Percentiles rank a stretch among this genome's conserved stretches.
Conservation (phyloP, 164 flowering plant species). For the Magnolia kwangsiensis region DNA sequence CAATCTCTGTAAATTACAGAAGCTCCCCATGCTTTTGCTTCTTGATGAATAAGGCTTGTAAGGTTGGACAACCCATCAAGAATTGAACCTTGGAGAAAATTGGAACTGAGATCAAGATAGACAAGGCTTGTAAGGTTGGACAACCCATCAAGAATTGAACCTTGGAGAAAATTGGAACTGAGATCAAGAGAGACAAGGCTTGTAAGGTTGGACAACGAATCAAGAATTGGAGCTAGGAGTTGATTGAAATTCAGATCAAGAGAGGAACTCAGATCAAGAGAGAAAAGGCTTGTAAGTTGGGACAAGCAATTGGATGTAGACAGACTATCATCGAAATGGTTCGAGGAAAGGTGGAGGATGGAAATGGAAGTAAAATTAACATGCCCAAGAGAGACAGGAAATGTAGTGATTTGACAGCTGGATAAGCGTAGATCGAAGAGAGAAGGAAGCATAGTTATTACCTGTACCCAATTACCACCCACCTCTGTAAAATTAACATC, state of each 20-base stretch:
- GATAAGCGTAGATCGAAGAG: neutral
- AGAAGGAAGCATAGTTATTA: neutral
- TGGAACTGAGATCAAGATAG: too few relatives aligned
- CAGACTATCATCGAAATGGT: neutral
- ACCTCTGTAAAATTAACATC: neutral
- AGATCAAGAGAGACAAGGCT: neutral
- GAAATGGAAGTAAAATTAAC: neutral
- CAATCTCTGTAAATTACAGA: neutral
- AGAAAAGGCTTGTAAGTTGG: constrained; percentile 8
- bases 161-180: too few relatives aligned
- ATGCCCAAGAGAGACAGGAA: neutral
- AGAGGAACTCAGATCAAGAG: neutral
- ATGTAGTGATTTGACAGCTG: neutral
- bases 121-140: too few relatives aligned
- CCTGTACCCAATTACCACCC: neutral
- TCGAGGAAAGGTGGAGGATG: neutral
- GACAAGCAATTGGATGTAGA: neutral
- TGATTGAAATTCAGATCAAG: neutral
- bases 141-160: too few relatives aligned
- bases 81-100: neutral
- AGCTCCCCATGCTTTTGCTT: neutral
- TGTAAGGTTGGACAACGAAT: neutral
- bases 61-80: neutral
- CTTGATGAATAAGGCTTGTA: neutral
- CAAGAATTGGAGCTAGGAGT: neutral